Base-by-base conservation (phyloP, 2,329 filamentous ascomycete species). In the Fusarium xylarioides region DNA sequence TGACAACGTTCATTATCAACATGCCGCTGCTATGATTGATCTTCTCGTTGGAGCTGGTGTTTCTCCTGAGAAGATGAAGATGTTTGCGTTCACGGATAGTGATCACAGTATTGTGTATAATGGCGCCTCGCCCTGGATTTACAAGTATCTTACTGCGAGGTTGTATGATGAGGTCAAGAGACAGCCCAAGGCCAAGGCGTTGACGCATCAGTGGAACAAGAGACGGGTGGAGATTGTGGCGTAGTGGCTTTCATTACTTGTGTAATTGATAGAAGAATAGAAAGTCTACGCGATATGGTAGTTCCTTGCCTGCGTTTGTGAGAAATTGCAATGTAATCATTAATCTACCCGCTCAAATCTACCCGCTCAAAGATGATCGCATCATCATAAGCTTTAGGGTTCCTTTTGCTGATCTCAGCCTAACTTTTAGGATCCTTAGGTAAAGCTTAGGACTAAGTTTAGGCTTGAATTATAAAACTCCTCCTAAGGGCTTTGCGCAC, bases 1-100 rank as follows among this genome's bases (percentile, higher is more conserved):
- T 70, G 91, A 93, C 74, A 93, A 93, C 57, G 91, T 93, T 19
- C 91, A 93, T 76, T 92, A 91, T 78, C 91, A 93, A 81, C 89
- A 93, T 69, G 76, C 87, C 0, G 91, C 90, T 0, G 89, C 87
- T 2, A 79, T 93, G 38, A 81, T 90, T 0, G 90, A 93, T 74
- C 79, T 90, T 28, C 80, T 93, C 1, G 88, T 92, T 37, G 86
- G 86, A 1, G 86, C 81, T 1, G 87, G 87, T 0, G 89, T 93
- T 1, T 85, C 86, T 1, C 89, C 90, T 0, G 83, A 86, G 64
- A 90, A 91, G 83, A 84, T 93, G 84, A 85, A 89, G 77, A 87
- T 89, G 81, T 86, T 90, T 66, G 88, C 86, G 26, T 93, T 92
- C 68, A 92, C 91, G 0, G 91, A 93, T 76, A 89, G 82, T 40